These are phyloP conservation scores for Ramalina intermedia DNA, from an alignment of 495 filamentous ascomycete species.

Conservation along the genomic window DNA sequence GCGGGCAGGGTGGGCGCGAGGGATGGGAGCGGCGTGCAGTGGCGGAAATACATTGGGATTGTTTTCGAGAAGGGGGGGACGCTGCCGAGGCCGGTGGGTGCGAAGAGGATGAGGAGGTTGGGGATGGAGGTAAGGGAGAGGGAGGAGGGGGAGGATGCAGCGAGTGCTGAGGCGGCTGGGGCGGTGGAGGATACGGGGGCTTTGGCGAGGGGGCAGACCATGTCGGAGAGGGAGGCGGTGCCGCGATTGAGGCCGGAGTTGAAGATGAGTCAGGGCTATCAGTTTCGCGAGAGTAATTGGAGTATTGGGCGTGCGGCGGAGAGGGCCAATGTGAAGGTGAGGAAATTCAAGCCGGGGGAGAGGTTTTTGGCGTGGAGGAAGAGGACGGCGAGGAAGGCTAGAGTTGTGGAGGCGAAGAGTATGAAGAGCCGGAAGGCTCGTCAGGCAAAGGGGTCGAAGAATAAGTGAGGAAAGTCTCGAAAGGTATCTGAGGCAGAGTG, in stretches of 20 bases:
- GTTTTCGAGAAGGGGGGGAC: conserved; percentile 55
- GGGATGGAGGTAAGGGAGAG: conserved; percentile 45
- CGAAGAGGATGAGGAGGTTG: conserved; percentile 40
- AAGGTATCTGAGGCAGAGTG: too few relatives aligned
- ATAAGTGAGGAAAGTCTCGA: background rate
- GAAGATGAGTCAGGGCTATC: conserved; percentile 50
- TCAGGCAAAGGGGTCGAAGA: conserved; percentile 36
- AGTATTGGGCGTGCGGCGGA: conserved; percentile 59
- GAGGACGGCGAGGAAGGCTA: conserved; percentile 26
- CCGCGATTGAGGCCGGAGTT: conserved; percentile 17
- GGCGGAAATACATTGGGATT: conserved; percentile 83
- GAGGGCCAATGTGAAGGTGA: conserved; percentile 38
- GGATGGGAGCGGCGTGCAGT: conserved; percentile 28
- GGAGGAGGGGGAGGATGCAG: background rate
- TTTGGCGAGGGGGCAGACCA: conserved; percentile 18
- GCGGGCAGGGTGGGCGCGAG: background rate
- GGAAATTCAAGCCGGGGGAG: conserved; percentile 38
- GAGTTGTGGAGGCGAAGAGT: conserved; percentile 26
- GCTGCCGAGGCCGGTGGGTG: conserved; percentile 61
- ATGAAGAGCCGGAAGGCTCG: conserved; percentile 41
- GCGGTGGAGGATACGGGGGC: conserved; percentile 22
- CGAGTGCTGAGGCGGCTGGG: conserved; percentile 13
- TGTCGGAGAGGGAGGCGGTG: conserved; percentile 22
- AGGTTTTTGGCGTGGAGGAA: conserved; percentile 50
- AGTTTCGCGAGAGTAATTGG: conserved; percentile 76